phyloP scores from a whole-genome alignment of 345 rosid species.

The Raphanus raphanistrum region DNA sequence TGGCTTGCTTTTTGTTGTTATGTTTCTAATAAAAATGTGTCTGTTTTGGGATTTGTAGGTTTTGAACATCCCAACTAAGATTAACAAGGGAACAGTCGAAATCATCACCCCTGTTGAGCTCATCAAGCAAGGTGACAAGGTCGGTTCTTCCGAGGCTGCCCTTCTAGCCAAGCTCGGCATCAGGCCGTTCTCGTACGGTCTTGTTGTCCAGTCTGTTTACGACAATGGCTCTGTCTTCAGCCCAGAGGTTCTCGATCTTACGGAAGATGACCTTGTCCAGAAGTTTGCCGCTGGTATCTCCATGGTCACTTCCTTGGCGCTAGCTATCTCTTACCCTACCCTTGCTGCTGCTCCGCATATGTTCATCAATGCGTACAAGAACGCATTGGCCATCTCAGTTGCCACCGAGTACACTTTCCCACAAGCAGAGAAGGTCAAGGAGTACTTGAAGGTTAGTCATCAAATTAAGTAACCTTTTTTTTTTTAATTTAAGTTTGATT shows the following conservation, averaged over 20 bases:
- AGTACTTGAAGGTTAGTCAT: slow-evolving; percentile 63
- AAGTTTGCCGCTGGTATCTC: slow-evolving; percentile 85
- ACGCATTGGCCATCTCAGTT: slow-evolving; percentile 65
- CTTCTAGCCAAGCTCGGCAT: slow-evolving; percentile 71
- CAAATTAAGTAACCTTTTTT: no score
- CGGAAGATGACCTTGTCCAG: slow-evolving; percentile 72
- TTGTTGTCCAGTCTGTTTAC: slow-evolving; percentile 64
- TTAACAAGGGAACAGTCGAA: slow-evolving; percentile 87
- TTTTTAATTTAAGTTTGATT: background rate
- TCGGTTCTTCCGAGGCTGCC: slow-evolving; percentile 84
- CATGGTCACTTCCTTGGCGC: slow-evolving; percentile 77
- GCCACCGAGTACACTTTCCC: slow-evolving; percentile 80
- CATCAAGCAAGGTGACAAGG: slow-evolving; percentile 78
- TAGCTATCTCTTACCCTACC: slow-evolving; percentile 75
- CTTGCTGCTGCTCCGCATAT: slow-evolving; percentile 73
- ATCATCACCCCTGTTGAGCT: slow-evolving; percentile 82
- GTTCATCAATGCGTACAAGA: slow-evolving; percentile 84
- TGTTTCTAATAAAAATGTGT: no score
- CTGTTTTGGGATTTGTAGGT: slow-evolving; percentile 45
- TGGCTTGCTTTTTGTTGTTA: no score
- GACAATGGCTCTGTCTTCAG: slow-evolving; percentile 91
- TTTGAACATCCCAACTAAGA: slow-evolving; percentile 76
- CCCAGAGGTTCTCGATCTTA: slow-evolving; percentile 87
- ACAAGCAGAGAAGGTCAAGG: slow-evolving; percentile 90
- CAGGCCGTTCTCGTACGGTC: slow-evolving; percentile 87